Evolutionary conservation across 140 eudicot genomes (phyloP).

Genomic region (Stevia rebaudiana): DNA sequence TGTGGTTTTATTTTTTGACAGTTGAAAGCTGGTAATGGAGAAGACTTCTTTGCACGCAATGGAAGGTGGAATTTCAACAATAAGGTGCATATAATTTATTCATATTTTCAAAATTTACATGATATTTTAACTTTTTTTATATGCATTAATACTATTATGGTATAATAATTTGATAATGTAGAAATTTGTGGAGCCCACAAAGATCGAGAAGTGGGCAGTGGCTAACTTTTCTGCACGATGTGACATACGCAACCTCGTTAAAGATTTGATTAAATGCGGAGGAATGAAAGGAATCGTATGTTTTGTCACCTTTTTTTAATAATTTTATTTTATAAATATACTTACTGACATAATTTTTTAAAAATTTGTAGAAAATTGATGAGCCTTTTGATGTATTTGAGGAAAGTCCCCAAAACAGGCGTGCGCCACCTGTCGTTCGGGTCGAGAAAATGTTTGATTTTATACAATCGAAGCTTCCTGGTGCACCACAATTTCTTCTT

Average conservation of each 20-base stretch:
- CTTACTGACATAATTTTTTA: neutral
- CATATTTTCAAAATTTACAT: neutral
- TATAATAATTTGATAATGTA: conserved; percentile 23
- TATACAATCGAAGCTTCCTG: conserved; percentile 48
- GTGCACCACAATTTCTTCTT: conserved; percentile 57
- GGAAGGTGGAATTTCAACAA: conserved; percentile 74
- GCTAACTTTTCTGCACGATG: conserved; percentile 84
- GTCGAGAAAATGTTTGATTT: conserved; percentile 77
- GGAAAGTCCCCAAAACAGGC: conserved; percentile 60
- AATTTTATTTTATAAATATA: neutral
- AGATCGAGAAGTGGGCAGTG: conserved; percentile 65
- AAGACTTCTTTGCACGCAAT: conserved; percentile 58
- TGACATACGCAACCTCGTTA: conserved; percentile 36
- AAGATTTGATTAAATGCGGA: conserved; percentile 48
- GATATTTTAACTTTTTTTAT: neutral
- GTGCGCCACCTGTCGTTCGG: conserved; percentile 68
- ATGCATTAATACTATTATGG: neutral
- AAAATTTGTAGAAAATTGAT: conserved; percentile 35
- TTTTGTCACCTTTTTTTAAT: neutral
- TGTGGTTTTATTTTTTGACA: conserved; percentile 18
- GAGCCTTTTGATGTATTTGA: conserved; percentile 55
- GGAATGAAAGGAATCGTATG: conserved; percentile 70
- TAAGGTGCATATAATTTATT: conserved; percentile 33
- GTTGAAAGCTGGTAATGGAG: conserved; percentile 66
- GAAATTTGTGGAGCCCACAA: conserved; percentile 52